A percentile compares a stretch with the other conserved stretches of the same genome.
phyloP scores from a whole-genome alignment of 2,329 filamentous ascomycete genomes.

The Aureobasidium sp. region DNA sequence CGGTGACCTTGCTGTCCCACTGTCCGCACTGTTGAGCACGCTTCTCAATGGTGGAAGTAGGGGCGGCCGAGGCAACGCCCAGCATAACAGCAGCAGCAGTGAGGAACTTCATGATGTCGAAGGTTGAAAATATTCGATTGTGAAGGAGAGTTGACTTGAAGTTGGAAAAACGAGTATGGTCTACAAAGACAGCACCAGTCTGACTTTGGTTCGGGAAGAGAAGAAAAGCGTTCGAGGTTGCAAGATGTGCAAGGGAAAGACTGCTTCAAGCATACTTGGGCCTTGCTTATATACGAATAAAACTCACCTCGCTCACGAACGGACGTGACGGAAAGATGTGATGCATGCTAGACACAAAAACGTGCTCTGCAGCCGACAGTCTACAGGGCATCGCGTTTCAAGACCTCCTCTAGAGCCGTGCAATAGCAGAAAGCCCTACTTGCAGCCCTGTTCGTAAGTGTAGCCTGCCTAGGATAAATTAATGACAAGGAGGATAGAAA shows the following conservation, averaged over 20 bases:
- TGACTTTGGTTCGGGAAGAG: constrained; percentile 1
- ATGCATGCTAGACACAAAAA: not conserved
- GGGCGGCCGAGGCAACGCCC: constrained; percentile 15
- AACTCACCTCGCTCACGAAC: not conserved
- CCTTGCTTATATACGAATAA: not conserved
- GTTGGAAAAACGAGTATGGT: not conserved
- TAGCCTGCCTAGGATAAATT: constrained; percentile 3
- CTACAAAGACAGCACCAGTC: constrained; percentile 11
- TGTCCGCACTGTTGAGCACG: constrained; percentile 22
- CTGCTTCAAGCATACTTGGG: not conserved
- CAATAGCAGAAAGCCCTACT: not conserved
- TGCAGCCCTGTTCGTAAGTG: not conserved
- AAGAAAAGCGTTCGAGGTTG: not conserved
- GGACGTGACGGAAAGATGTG: not conserved
- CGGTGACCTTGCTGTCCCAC: constrained; percentile 21
- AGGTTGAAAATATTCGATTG: not conserved
- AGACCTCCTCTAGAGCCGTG: not conserved
- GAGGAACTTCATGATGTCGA: constrained; percentile 16
- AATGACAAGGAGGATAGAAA: not conserved
- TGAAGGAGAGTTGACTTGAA: not conserved
- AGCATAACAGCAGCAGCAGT: constrained; percentile 13
- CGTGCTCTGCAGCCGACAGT: not conserved
- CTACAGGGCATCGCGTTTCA: constrained; percentile 5
- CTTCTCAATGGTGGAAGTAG: constrained; percentile 15
- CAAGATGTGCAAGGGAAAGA: not conserved